Evolutionary conservation across 768 basidiomycete species (phyloP).

Genomic region (Russula earlei): DNA sequence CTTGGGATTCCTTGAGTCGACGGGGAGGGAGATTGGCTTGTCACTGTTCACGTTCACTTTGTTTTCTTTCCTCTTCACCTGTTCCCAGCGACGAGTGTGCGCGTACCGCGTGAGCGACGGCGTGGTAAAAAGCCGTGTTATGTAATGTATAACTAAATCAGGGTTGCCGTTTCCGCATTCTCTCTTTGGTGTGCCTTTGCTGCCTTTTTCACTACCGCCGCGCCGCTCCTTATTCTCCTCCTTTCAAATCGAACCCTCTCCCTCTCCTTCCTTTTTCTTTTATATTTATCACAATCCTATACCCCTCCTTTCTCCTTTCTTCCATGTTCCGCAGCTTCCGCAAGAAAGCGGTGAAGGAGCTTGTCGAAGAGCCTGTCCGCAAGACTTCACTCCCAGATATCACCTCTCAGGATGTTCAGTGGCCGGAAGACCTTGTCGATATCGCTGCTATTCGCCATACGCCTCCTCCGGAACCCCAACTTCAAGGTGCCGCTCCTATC

Average conservation of each 20-base stretch:
- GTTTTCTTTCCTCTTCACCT: neutral
- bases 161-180: constrained; percentile 2
- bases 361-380: constrained; percentile 41
- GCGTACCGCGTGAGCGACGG: neutral
- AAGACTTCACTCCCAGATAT: constrained; percentile 75
- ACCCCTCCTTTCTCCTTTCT: constrained; percentile 6
- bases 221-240: constrained; percentile 7
- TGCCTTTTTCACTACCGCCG: too few species aligned
- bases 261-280: neutral
- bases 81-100: neutral
- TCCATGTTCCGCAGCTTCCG: constrained; percentile 65
- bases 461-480: constrained; percentile 27
- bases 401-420: constrained; percentile 63
- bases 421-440: constrained; percentile 80
- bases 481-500: constrained; percentile 63
- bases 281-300: neutral
- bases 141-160: constrained; percentile 11
- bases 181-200: neutral
- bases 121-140: constrained; percentile 1
- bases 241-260: neutral
- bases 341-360: constrained; percentile 50
- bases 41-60: too few species aligned
- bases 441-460: constrained; percentile 51
- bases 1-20: constrained; percentile 13
- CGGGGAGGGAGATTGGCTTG: too few species aligned